These are phyloP conservation scores for Penicillium sp. DNA, from an alignment of 2,329 filamentous ascomycete species.

Conservation along the genomic window DNA sequence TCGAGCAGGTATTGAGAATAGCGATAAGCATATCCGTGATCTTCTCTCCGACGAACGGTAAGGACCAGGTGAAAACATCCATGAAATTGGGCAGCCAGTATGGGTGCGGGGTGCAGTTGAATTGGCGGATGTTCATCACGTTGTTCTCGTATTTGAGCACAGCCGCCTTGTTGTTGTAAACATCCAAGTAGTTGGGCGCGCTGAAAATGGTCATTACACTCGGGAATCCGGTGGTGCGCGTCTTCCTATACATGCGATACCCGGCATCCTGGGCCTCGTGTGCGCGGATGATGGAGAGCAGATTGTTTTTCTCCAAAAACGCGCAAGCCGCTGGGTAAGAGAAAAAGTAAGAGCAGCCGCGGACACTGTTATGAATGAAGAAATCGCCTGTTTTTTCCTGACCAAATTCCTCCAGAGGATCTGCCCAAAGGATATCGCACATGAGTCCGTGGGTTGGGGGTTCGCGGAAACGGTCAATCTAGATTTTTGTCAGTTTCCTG, in stretches of 20 bases:
- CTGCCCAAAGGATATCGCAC: constrained; percentile 99
- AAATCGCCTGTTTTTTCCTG: constrained; percentile 98
- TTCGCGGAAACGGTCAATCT: constrained; percentile 97
- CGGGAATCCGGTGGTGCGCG: constrained; percentile 92
- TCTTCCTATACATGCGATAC: constrained; percentile 99
- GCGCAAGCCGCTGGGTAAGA: constrained; percentile 95
- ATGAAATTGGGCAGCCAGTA: constrained; percentile 99
- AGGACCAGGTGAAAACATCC: constrained; percentile 99
- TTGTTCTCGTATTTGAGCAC: constrained; percentile 99
- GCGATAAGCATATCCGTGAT: constrained; percentile 99
- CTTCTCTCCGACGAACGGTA: constrained; percentile 98
- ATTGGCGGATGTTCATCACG: constrained; percentile 99
- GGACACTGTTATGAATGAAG: constrained; percentile 96
- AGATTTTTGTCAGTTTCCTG: background rate
- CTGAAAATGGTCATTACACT: constrained; percentile 99
- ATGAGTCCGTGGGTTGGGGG: constrained; percentile 96
- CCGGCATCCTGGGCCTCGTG: constrained; percentile 98
- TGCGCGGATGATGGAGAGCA: constrained; percentile 92
- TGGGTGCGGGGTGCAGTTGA: constrained; percentile 98
- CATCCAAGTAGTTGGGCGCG: constrained; percentile 95
- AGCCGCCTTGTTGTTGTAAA: constrained; percentile 99
- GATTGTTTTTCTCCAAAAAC: constrained; percentile 98
- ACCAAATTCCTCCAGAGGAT: constrained; percentile 95
- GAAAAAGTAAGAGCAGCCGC: constrained; percentile 99
- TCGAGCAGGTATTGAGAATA: constrained; percentile 97